Percentiles rank a stretch among this genome's conserved stretches.
Evolutionary conservation across 1,284 basidiomycete genomes (phyloP).

Genomic region (Trichosporon faecale): DNA sequence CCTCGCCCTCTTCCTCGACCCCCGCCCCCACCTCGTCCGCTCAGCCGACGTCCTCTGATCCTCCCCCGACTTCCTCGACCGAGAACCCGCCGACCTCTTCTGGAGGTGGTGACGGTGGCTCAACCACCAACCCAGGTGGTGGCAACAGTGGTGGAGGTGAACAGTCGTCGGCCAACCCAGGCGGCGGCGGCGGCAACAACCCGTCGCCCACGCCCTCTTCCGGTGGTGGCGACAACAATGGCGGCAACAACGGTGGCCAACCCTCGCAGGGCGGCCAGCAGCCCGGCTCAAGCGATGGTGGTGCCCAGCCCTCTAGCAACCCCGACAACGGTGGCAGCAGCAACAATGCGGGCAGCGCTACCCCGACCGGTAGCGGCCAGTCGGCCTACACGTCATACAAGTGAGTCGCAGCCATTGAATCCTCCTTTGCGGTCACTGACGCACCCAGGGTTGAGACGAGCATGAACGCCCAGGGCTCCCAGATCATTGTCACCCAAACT

Average conservation of each 20-base stretch:
- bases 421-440: neutral
- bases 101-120: neutral
- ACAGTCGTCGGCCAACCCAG: neutral
- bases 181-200: neutral
- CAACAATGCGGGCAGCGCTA: neutral
- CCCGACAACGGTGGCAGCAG: neutral
- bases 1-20: conserved; percentile 22
- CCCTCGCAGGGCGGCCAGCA: neutral
- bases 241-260: neutral
- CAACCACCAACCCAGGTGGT: neutral
- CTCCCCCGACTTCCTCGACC: conserved; percentile 3
- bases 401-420: neutral
- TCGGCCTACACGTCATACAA: neutral
- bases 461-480: neutral
- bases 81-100: neutral
- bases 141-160: neutral
- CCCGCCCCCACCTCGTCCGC: neutral
- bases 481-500: neutral
- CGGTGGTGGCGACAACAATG: neutral
- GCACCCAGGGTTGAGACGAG: neutral
- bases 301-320: neutral
- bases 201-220: neutral
- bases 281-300: neutral
- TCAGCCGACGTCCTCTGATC: neutral
- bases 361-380: neutral